Conservation (phyloP, 805 yeast species). For the Starmerella bombicola region DNA sequence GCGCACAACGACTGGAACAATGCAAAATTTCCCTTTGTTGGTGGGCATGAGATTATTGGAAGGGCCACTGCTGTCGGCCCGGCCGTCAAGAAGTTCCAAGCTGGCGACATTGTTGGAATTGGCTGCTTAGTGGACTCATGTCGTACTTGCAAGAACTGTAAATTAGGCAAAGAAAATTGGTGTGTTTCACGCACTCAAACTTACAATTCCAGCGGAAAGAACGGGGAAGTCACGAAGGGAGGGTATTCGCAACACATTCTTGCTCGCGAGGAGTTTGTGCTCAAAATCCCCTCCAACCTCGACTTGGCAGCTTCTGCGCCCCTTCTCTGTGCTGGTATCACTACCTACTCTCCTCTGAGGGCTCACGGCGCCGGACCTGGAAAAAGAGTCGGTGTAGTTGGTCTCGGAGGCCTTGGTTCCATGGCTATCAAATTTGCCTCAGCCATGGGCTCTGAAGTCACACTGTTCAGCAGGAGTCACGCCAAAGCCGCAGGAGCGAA, state of each 20-base stretch:
- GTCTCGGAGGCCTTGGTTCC: slow-evolving; percentile 60
- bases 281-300: slow-evolving; percentile 48
- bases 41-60: slow-evolving; percentile 40
- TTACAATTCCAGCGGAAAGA: slow-evolving; percentile 35
- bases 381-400: slow-evolving; percentile 45
- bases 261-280: slow-evolving; percentile 50
- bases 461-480: slow-evolving; percentile 42
- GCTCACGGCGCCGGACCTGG: slow-evolving; percentile 39
- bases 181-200: slow-evolving; percentile 41
- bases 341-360: slow-evolving; percentile 53
- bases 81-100: slow-evolving; percentile 37
- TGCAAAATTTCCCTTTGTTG: slow-evolving; percentile 30
- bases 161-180: slow-evolving; percentile 41
- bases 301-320: slow-evolving; percentile 52
- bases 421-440: slow-evolving; percentile 47
- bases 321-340: slow-evolving; percentile 65
- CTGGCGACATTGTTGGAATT: slow-evolving; percentile 70
- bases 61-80: slow-evolving; percentile 39
- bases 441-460: slow-evolving; percentile 52
- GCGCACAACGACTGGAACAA: slow-evolving; percentile 42
- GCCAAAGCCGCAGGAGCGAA: slow-evolving; percentile 41
- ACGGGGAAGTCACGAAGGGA: slow-evolving; percentile 59
- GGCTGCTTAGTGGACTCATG: slow-evolving; percentile 63
- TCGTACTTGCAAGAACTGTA: slow-evolving; percentile 49
- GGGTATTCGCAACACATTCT: slow-evolving; percentile 29